phyloP scores from a whole-genome alignment of 371 early-diverging fungal species.

The Rhizopus arrhizus region DNA sequence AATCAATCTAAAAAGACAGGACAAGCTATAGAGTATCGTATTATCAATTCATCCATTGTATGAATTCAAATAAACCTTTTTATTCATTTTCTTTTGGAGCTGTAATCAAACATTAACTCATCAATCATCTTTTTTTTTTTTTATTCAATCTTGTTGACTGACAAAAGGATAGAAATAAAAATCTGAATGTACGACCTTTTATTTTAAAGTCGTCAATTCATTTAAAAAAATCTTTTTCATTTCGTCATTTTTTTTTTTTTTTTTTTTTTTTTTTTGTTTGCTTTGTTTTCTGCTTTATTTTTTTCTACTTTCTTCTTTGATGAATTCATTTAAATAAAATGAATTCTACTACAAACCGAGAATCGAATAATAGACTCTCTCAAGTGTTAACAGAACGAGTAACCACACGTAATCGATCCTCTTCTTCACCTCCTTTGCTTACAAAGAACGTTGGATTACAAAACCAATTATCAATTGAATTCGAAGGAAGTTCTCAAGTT shows the following conservation, averaged over 20 bases:
- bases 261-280: neutral
- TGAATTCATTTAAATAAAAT: neutral
- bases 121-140: no score
- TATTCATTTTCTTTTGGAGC: no score
- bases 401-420: slow-evolving; percentile 10
- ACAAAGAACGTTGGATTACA: slow-evolving; percentile 3
- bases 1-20: no score
- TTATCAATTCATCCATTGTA: no score
- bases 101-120: no score
- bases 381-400: neutral
- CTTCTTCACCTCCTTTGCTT: slow-evolving; percentile 16
- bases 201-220: no score
- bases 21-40: no score
- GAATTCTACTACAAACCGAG: slow-evolving; percentile 4
- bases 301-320: slow-evolving; percentile 1
- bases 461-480: slow-evolving; percentile 24
- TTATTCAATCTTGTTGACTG: no score
- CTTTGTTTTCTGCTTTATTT: neutral
- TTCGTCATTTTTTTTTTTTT: neutral
- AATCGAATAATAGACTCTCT: neutral
- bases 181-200: no score
- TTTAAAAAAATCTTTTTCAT: no score
- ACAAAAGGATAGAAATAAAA: no score
- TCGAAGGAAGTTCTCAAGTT: slow-evolving; percentile 33
- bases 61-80: no score